phyloP scores from a whole-genome alignment of 2,329 filamentous ascomycete species.

The Aspergillus sp. region DNA sequence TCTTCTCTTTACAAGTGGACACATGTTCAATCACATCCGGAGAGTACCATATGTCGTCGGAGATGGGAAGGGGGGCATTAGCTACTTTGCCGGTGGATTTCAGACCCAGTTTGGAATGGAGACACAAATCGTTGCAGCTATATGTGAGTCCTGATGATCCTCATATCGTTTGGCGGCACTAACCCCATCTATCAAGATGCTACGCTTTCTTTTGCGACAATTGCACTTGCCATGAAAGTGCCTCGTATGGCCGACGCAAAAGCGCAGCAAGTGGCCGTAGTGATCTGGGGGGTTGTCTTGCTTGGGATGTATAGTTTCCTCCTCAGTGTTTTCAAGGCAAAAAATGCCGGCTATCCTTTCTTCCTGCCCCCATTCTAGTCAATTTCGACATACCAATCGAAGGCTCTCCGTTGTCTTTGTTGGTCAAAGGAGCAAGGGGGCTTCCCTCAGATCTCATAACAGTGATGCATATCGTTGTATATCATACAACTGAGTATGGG shows the following conservation, averaged over 20 bases:
- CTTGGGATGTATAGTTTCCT: slow-evolving; percentile 89
- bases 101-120: slow-evolving; percentile 91
- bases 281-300: slow-evolving; percentile 70
- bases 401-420: background rate
- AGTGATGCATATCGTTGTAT: background rate
- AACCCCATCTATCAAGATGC: slow-evolving; percentile 49
- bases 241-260: slow-evolving; percentile 75
- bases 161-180: slow-evolving; percentile 2
- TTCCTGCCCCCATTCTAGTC: slow-evolving; percentile 77
- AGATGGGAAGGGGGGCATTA: slow-evolving; percentile 77
- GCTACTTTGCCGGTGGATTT: slow-evolving; percentile 86
- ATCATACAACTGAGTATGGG: too few species aligned
- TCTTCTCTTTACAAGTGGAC: slow-evolving; percentile 86
- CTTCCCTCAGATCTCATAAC: background rate
- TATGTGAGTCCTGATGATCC: slow-evolving; percentile 60
- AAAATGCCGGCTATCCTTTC: slow-evolving; percentile 94
- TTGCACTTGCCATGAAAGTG: slow-evolving; percentile 84
- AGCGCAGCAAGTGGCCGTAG: slow-evolving; percentile 71
- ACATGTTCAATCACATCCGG: slow-evolving; percentile 99
- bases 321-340: slow-evolving; percentile 84
- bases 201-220: slow-evolving; percentile 78
- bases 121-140: slow-evolving; percentile 86
- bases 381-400: background rate
- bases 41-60: slow-evolving; percentile 88
- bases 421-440: background rate